These are phyloP conservation scores for Candida palmyrensis DNA, from an alignment of 805 yeast species.

Conservation along the genomic window DNA sequence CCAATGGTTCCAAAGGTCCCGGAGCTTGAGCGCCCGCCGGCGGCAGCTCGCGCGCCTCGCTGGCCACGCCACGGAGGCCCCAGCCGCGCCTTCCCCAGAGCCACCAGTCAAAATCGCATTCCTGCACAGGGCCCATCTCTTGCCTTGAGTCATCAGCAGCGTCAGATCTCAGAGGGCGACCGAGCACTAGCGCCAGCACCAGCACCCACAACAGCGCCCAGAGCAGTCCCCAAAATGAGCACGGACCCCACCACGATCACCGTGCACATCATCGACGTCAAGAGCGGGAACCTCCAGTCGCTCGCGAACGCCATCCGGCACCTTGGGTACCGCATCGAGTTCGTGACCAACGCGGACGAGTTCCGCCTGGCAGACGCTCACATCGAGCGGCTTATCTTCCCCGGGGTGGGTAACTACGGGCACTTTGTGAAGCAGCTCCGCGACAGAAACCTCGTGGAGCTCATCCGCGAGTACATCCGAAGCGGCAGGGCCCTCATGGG, in stretches of 20 bases:
- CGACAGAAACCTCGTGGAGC: slow-evolving; percentile 57
- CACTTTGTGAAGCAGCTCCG: slow-evolving; percentile 77
- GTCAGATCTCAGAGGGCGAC: too few species aligned
- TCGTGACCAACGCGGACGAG: slow-evolving; percentile 56
- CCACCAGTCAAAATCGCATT: too few species aligned
- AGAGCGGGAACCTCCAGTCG: slow-evolving; percentile 91
- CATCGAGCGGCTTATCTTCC: slow-evolving; percentile 65
- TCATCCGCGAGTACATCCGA: slow-evolving; percentile 59
- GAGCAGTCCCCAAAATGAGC: neutral
- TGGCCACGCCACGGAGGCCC: too few species aligned
- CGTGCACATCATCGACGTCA: slow-evolving; percentile 82
- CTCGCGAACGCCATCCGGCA: slow-evolving; percentile 78
- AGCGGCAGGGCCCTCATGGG: slow-evolving; percentile 93
- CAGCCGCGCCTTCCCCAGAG: too few species aligned
- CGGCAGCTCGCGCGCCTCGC: too few species aligned
- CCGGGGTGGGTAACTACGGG: slow-evolving; percentile 98
- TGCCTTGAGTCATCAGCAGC: too few species aligned
- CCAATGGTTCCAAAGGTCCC: too few species aligned
- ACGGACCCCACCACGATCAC: slow-evolving; percentile 13
- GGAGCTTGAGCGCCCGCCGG: too few species aligned
- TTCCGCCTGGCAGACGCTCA: slow-evolving; percentile 34
- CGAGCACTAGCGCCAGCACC: too few species aligned
- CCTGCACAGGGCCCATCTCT: too few species aligned
- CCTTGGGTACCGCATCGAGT: slow-evolving; percentile 52
- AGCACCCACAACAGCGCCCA: too few species aligned